A percentile compares a stretch with the other conserved stretches of the same genome.
These are phyloP conservation scores for Haplosporangium gracile DNA, from an alignment of 192 early-diverging fungal genomes.

Conservation along the genomic window DNA sequence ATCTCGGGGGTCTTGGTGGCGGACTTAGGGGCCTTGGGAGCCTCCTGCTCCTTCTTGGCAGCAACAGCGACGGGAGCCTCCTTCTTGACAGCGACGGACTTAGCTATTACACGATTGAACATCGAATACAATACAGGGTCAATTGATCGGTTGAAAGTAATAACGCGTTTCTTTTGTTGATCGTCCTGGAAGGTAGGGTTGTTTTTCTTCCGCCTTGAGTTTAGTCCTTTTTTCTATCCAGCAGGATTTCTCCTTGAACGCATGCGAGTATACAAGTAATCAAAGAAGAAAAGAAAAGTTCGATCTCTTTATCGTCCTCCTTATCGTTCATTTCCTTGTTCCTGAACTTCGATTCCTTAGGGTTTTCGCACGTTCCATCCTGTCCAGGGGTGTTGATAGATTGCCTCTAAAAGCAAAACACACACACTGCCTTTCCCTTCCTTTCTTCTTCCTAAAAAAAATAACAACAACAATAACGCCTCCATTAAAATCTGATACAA, in stretches of 20 bases:
- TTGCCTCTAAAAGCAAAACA: not conserved
- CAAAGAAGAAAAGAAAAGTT: not conserved
- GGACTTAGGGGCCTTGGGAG: not conserved
- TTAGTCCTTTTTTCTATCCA: too few species aligned
- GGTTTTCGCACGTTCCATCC: not conserved
- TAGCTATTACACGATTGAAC: not conserved
- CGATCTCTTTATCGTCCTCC: not conserved
- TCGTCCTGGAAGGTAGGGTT: too few species aligned
- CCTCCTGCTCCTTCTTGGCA: conserved; percentile 10
- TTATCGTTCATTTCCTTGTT: not conserved
- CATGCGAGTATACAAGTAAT: not conserved
- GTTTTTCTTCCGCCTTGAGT: too few species aligned
- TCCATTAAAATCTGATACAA: too few species aligned
- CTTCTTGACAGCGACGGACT: conserved; percentile 17
- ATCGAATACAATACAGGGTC: not conserved
- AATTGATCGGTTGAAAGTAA: not conserved
- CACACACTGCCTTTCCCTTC: too few species aligned
- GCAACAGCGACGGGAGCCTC: conserved; percentile 1
- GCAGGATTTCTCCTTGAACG: too few species aligned
- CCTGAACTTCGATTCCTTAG: not conserved
- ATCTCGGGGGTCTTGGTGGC: conserved; percentile 10
- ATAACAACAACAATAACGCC: not conserved
- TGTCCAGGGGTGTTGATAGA: too few species aligned
- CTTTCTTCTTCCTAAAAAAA: not conserved
- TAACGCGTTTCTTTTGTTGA: too few species aligned